Conservation (phyloP, 1,284 basidiomycete genomes). For the Golubevia pallescens region DNA sequence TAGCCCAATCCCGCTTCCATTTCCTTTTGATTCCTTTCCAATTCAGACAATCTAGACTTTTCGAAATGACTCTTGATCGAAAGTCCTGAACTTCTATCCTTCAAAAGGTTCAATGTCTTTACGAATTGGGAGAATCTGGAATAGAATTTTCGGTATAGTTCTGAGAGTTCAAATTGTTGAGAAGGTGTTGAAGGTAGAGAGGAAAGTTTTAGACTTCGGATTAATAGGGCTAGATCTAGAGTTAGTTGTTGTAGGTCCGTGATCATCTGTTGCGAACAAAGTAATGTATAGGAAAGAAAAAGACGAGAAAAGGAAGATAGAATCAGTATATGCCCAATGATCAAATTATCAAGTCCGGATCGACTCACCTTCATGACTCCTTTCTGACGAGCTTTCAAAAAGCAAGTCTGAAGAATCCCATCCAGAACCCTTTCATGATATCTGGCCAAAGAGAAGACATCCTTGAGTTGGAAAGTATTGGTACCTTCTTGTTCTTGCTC, state of each 20-base stretch:
- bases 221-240: slow-evolving; percentile 29
- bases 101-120: slow-evolving; percentile 20
- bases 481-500: slow-evolving; percentile 15
- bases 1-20: background rate
- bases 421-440: slow-evolving; percentile 41
- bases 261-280: slow-evolving; percentile 10
- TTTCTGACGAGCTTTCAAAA: slow-evolving; percentile 27
- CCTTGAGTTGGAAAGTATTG: slow-evolving; percentile 24
- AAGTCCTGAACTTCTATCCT: slow-evolving; percentile 11
- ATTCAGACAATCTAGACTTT: background rate
- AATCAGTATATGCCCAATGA: too few species aligned
- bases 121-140: slow-evolving; percentile 17
- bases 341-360: too few species aligned
- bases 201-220: slow-evolving; percentile 12
- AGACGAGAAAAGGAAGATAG: too few species aligned
- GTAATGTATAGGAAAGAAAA: too few species aligned
- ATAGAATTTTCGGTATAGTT: background rate
- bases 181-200: background rate
- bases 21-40: background rate
- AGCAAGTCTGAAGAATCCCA: slow-evolving; percentile 31
- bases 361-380: slow-evolving; percentile 9
- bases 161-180: too few species aligned
- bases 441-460: slow-evolving; percentile 38
- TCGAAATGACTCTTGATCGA: background rate
- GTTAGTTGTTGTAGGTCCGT: slow-evolving; percentile 20